Base-by-base conservation (phyloP, 2,329 filamentous ascomycete species). In the Claviceps fusiformis region DNA sequence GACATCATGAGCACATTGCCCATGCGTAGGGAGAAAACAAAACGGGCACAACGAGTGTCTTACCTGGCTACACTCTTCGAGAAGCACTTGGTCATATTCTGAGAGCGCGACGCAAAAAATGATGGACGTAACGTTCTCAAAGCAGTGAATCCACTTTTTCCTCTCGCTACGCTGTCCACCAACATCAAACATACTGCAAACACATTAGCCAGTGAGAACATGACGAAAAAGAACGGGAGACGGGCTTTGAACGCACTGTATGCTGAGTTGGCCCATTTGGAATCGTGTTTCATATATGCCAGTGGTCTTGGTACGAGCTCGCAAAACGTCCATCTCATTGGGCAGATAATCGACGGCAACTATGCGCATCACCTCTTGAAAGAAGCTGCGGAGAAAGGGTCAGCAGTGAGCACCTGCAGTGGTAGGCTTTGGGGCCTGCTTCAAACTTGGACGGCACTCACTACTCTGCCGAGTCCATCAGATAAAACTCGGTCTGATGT, bases 111-210 rank as follows among this genome's bases (percentile, higher is more conserved):
- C 93, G 67, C 93, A 98, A 73, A 98, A 98, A 62, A 98, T 98
- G 70, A 98, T 98, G 4, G 93, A 97, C 47, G 93, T 98, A 64
- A 98, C 93, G 64, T 97, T 97, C 71, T 98, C 93, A 70, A 98
- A 98, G 75, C 93, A 98, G 73, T 98, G 93, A 67, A 98, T 98
- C 93, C 93, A 98, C 75, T 98, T 98, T 77, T 98, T 98, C 59
- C 93, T 82, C 73, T 98, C 93, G 70, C 92, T 97, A 67, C 93
- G 79, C 72, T 98, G 93, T 29, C 93, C 93, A 59, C 93, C 93
- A 5, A 98, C 93, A 70, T 98, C 93, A 68, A 98, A 98, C 93
- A 98, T 98, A 75, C 92, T 97, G 67, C 29, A 54, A 46, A 51
- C 13, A 43, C 3, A 58, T 67, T 49, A 68, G 64, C 50, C 53